These are phyloP conservation scores for Manihot esculenta DNA, from an alignment of 441 rosid species.

Conservation along the genomic window DNA sequence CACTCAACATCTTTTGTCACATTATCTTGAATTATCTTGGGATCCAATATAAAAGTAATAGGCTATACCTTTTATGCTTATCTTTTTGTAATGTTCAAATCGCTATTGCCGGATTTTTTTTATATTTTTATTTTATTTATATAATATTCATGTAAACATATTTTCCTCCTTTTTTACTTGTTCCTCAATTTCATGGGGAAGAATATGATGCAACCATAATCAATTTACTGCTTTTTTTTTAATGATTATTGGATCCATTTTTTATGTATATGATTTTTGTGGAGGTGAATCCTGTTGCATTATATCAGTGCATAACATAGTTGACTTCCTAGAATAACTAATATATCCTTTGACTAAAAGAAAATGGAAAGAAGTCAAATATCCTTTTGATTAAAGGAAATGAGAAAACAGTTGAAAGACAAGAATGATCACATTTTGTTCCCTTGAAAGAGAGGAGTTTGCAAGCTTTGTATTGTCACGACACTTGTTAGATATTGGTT, in stretches of 20 bases:
- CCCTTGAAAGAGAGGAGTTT: neutral
- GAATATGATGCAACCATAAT: neutral
- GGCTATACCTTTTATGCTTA: neutral
- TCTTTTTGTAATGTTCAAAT: neutral
- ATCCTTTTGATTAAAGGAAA: neutral
- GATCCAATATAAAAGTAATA: neutral
- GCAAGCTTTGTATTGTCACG: neutral
- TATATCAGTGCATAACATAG: neutral
- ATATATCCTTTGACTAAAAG: no score
- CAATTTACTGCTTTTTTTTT: neutral
- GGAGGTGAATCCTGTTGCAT: neutral
- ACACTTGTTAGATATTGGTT: neutral
- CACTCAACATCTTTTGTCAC: neutral
- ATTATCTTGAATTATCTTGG: constrained; percentile 11
- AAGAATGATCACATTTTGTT: neutral
- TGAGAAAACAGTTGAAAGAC: neutral
- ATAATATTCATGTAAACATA: neutral
- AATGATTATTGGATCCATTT: neutral
- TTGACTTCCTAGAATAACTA: neutral
- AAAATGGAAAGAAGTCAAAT: no score
- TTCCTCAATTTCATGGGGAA: neutral
- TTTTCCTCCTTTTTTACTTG: neutral
- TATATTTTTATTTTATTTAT: neutral
- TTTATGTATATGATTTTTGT: neutral
- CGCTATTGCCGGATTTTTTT: neutral